A percentile compares a stretch with the other conserved stretches of the same genome.
These are phyloP conservation scores for Aspergillus calidoustus DNA, from an alignment of 2,329 filamentous ascomycete genomes.

Conservation along the genomic window DNA sequence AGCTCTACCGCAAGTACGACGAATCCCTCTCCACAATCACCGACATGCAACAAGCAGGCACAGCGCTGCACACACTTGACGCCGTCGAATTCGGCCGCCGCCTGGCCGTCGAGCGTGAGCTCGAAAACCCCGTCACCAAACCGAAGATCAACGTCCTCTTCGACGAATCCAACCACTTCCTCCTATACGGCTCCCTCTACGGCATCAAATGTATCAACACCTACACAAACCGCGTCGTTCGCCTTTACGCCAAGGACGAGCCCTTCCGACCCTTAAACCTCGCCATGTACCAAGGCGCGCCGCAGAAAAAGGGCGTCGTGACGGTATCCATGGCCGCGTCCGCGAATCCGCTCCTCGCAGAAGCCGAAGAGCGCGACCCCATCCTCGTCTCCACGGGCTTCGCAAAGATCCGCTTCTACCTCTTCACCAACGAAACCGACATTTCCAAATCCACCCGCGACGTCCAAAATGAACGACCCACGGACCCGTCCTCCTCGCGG, in stretches of 20 bases:
- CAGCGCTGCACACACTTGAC: slow-evolving; percentile 78
- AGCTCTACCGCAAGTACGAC: slow-evolving; percentile 90
- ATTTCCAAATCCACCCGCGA: slow-evolving; percentile 84
- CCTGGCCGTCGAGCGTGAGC: slow-evolving; percentile 81
- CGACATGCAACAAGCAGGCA: slow-evolving; percentile 95
- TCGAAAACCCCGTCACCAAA: slow-evolving; percentile 71
- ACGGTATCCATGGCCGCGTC: slow-evolving; percentile 98
- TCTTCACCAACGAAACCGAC: slow-evolving; percentile 91
- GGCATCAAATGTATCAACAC: slow-evolving; percentile 97
- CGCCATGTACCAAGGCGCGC: slow-evolving; percentile 89
- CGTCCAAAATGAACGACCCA: slow-evolving; percentile 92
- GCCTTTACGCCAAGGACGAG: slow-evolving; percentile 88
- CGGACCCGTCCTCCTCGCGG: slow-evolving; percentile 58
- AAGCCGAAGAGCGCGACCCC: slow-evolving; percentile 88
- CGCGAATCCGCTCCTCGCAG: slow-evolving; percentile 87
- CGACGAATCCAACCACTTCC: slow-evolving; percentile 94
- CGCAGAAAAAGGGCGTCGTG: slow-evolving; percentile 88
- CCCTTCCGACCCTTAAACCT: slow-evolving; percentile 82
- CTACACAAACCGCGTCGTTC: slow-evolving; percentile 88
- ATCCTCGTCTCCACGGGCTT: slow-evolving; percentile 84
- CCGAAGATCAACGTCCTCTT: slow-evolving; percentile 86
- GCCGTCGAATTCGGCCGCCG: slow-evolving; percentile 90
- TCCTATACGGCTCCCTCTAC: slow-evolving; percentile 89
- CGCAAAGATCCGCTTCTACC: slow-evolving; percentile 91
- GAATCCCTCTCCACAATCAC: slow-evolving; percentile 88